phyloP scores from a whole-genome alignment of 2,329 filamentous ascomycete genomes.

The Tricladium varicosporioides region DNA sequence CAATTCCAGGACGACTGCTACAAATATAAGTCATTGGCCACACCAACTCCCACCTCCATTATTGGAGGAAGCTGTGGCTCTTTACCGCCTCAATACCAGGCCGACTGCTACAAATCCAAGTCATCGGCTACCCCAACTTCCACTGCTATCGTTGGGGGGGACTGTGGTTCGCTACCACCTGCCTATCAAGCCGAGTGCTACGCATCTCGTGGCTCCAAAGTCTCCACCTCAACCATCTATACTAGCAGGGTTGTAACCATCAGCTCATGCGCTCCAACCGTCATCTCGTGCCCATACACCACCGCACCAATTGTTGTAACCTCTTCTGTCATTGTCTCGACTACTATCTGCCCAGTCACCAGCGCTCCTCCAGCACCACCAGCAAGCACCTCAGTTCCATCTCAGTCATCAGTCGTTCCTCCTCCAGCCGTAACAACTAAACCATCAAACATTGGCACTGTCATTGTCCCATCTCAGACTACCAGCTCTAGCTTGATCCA shows the following conservation, averaged over 20 bases:
- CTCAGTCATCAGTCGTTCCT: neutral
- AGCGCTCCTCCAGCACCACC: neutral
- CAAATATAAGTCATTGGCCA: neutral
- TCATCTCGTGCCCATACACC: conserved; percentile 3
- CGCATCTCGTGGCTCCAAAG: neutral
- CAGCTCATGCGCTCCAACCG: neutral
- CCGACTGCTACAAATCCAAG: neutral
- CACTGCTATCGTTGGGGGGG: neutral
- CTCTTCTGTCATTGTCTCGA: neutral
- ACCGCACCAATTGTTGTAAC: neutral
- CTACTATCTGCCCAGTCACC: neutral
- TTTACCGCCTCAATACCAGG: neutral
- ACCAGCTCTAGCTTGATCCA: neutral
- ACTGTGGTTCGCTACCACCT: neutral
- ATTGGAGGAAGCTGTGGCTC: neutral
- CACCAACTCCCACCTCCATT: neutral
- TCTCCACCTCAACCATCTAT: neutral
- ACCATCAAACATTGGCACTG: neutral
- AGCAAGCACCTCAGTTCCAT: neutral
- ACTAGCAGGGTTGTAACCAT: neutral
- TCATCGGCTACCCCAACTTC: neutral
- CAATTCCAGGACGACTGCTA: conserved; percentile 1
- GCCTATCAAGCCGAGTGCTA: neutral
- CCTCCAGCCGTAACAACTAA: neutral
- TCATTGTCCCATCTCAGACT: neutral